Evolutionary conservation across 2,329 filamentous ascomycete species (phyloP), one percentile per base, ranked within the genome.

Genomic region (Epichloe sp.): DNA sequence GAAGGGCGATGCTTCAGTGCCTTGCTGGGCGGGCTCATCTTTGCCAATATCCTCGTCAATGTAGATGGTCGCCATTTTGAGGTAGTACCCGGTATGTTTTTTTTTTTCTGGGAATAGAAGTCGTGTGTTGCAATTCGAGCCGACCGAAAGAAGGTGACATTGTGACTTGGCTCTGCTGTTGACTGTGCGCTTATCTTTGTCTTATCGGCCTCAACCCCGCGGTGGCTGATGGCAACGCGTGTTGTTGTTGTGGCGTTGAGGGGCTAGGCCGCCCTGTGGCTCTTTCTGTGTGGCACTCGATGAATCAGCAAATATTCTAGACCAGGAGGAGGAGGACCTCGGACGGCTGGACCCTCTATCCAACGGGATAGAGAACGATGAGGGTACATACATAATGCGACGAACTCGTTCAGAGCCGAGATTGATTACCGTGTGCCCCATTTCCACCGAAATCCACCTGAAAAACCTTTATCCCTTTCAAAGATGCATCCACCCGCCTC

Each of bases 21-120:
- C 88, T 58, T 77, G 73, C 57, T 80, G 78, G 54, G 77, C 66
- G 59, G 79, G 68, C 61, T 86, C 82, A 70, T 93, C 89, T 59
- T 77, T 74, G 60, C 89, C 89, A 58, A 76, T 75, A 60, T 88
- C 85, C 59, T 90, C 86, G 64, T 94, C 88, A 35, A 94, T 58
- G 40, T 63, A 64, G 8, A 65, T 64, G n/a, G 60, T 57, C 38
- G 62, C 59, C 62, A 65, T 77, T 37, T 7, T 34, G 41, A 11
- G 38, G 26, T 17, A 21, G 17, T 8, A 41, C 21, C 36, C 37
- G n/a, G 19, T 64, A 26, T 37, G 21, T 3, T 21, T 21, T 14
- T 21, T 23, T 21, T 14, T 21, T 10, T 19, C n/a, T 31, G 37
- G 17, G 19, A 14, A 15, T 12, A 31, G 12, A 11, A 14, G 10